Evolutionary conservation across 2,329 filamentous ascomycete genomes (phyloP).

Genomic region (Claviceps digitariae): DNA sequence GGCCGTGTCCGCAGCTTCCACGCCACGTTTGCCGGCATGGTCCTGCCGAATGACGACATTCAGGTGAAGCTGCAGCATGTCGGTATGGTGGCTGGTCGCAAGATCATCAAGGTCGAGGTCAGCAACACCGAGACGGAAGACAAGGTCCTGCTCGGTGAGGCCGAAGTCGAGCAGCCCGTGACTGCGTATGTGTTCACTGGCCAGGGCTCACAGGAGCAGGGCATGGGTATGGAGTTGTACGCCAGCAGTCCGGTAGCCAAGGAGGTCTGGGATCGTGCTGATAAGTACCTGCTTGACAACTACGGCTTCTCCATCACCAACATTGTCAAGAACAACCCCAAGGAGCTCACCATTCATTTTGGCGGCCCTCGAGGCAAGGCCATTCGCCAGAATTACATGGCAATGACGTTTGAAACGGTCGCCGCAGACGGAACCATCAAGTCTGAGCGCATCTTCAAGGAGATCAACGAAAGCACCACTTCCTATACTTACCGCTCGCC

Average conservation of each 20-base stretch:
- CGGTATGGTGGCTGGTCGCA: slow-evolving; percentile 94
- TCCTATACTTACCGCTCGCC: slow-evolving; percentile 97
- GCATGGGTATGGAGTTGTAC: slow-evolving; percentile 99
- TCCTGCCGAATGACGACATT: slow-evolving; percentile 89
- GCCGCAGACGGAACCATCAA: slow-evolving; percentile 83
- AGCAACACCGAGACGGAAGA: slow-evolving; percentile 93
- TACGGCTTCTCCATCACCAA: slow-evolving; percentile 98
- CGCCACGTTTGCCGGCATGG: slow-evolving; percentile 95
- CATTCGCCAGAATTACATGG: slow-evolving; percentile 98
- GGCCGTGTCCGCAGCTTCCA: slow-evolving; percentile 96
- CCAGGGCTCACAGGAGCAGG: slow-evolving; percentile 95
- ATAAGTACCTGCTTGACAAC: slow-evolving; percentile 97
- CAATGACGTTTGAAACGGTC: slow-evolving; percentile 99
- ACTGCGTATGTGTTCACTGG: slow-evolving; percentile 97
- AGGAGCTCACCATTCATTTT: slow-evolving; percentile 96
- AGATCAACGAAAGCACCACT: slow-evolving; percentile 80
- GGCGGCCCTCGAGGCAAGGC: slow-evolving; percentile 93
- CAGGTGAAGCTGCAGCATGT: slow-evolving; percentile 92
- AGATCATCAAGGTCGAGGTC: slow-evolving; percentile 98
- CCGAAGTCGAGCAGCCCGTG: slow-evolving; percentile 93
- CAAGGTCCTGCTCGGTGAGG: slow-evolving; percentile 88
- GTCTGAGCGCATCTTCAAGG: slow-evolving; percentile 99
- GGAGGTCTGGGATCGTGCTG: slow-evolving; percentile 95
- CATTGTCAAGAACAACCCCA: slow-evolving; percentile 98
- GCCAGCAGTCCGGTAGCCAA: slow-evolving; percentile 84